Conservation (phyloP, 805 yeast genomes). For the Sungouiella thailandica region DNA sequence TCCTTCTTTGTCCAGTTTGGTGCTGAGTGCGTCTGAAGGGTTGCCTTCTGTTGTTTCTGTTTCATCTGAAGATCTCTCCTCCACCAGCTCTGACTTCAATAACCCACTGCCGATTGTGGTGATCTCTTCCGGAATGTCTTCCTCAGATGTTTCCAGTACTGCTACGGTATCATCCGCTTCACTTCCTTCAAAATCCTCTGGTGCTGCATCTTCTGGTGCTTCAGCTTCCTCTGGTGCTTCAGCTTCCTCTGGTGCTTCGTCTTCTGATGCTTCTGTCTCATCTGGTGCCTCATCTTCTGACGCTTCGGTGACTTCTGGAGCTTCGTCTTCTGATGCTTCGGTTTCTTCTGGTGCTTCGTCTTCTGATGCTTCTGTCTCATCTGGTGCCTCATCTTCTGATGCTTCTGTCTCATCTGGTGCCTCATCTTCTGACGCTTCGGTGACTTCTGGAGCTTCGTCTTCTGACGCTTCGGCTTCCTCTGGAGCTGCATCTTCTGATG, state of each 20-base stretch:
- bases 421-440: not conserved
- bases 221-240: not conserved
- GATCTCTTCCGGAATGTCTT: not conserved
- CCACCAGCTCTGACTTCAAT: not conserved
- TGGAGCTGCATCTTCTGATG: not conserved
- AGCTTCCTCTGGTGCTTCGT: not conserved
- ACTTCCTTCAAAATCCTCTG: not conserved
- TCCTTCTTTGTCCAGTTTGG: too few relatives aligned
- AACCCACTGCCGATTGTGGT: not conserved
- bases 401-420: not conserved
- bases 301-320: not conserved
- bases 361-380: not conserved
- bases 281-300: not conserved
- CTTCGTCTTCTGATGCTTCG: not conserved
- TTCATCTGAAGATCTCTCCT: not conserved
- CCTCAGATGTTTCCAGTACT: not conserved
- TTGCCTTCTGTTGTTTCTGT: not conserved
- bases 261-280: not conserved
- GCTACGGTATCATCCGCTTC: not conserved
- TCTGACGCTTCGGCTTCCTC: not conserved
- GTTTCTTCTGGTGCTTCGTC: not conserved
- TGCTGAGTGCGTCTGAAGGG: not conserved
- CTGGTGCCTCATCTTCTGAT: not conserved
- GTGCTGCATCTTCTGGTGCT: not conserved
- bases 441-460: not conserved